Evolutionary conservation across 176 grass and related monocot genomes (phyloP).

Genomic region (Cymbopogon citratus): DNA sequence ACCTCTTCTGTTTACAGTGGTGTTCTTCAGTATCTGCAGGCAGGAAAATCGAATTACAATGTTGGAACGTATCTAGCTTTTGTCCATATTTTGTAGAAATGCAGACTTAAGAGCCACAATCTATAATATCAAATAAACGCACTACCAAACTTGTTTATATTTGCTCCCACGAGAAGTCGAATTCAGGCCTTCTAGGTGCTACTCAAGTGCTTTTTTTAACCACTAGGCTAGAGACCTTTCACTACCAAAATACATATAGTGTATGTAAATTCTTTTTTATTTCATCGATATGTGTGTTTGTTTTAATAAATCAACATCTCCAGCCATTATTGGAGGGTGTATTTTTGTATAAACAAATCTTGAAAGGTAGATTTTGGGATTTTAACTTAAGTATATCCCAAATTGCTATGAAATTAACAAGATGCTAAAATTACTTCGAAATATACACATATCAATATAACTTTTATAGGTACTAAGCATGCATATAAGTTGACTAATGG

Average conservation of each 20-base stretch:
- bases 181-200: too few relatives aligned
- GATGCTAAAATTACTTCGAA: not conserved
- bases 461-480: not conserved
- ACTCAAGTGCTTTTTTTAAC: too few relatives aligned
- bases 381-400: not conserved
- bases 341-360: not conserved
- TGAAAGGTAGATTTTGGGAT: not conserved
- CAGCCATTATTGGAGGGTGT: not conserved
- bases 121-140: too few relatives aligned
- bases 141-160: too few relatives aligned
- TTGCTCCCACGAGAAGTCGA: too few relatives aligned
- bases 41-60: not conserved
- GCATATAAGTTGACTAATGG: not conserved
- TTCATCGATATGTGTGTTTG: too few relatives aligned
- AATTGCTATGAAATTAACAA: not conserved
- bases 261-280: too few relatives aligned
- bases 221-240: too few relatives aligned
- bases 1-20: slow-evolving; percentile 76
- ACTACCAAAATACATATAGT: too few relatives aligned
- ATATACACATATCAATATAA: not conserved
- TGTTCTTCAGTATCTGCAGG: slow-evolving; percentile 85
- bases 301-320: too few relatives aligned
- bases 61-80: too few relatives aligned
- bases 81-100: not conserved
- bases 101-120: too few relatives aligned